These are phyloP conservation scores for Komagataella phaffii DNA, from an alignment of 805 yeast genomes.

Conservation along the genomic window DNA sequence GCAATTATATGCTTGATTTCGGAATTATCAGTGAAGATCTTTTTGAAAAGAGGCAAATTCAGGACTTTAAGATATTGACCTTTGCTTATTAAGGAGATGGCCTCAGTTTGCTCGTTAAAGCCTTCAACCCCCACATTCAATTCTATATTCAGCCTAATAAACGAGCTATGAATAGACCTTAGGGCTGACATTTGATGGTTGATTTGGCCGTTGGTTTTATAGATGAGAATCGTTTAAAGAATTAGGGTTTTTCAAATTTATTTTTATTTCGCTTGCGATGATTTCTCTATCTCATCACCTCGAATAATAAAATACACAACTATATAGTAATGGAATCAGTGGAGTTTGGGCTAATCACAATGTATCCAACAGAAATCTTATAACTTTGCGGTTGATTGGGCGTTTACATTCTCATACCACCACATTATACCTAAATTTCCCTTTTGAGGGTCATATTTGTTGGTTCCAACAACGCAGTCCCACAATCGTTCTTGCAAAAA, in stretches of 20 bases:
- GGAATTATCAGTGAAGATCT: constrained; percentile 7
- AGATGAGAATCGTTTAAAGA: not conserved
- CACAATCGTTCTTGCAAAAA: constrained; percentile 31
- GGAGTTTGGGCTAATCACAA: not conserved
- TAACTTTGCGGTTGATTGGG: not conserved
- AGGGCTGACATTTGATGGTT: not conserved
- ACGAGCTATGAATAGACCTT: not conserved
- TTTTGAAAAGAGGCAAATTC: constrained; percentile 2
- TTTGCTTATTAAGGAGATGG: constrained; percentile 7
- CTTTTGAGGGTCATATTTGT: constrained; percentile 43
- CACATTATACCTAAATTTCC: constrained; percentile 41
- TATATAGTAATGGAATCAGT: too few relatives aligned
- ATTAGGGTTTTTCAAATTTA: not conserved
- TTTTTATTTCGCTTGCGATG: not conserved
- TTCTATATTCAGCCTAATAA: not conserved
- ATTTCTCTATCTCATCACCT: not conserved
- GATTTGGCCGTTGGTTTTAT: not conserved
- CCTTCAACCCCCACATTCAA: not conserved
- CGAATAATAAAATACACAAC: not conserved
- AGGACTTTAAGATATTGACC: constrained; percentile 15
- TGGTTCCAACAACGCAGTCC: constrained; percentile 33
- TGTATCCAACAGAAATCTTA: too few relatives aligned
- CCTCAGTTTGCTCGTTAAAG: not conserved
- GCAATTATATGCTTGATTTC: constrained; percentile 2
- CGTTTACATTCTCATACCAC: constrained; percentile 40